Percentiles rank a stretch among this genome's conserved stretches.
These are phyloP conservation scores for Candida morakotiae DNA, from an alignment of 805 yeast genomes.

Conservation along the genomic window DNA sequence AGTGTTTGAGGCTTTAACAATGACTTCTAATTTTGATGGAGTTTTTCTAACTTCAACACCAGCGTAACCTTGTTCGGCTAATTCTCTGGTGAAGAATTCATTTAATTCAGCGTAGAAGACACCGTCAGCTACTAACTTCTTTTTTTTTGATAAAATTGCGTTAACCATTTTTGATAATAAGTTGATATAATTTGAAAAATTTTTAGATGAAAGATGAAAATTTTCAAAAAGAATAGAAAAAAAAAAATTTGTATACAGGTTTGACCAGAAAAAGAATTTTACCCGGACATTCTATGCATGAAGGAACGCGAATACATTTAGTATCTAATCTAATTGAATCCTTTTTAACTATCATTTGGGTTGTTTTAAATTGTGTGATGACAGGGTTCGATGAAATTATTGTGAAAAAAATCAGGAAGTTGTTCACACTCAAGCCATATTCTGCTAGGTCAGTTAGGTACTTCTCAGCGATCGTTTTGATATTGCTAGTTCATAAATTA, in stretches of 20 bases:
- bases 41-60: conserved; percentile 99
- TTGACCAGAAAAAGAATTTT: background rate
- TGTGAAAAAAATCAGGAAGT: too few species aligned
- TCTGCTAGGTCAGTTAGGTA: too few species aligned
- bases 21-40: conserved; percentile 96
- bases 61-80: conserved; percentile 99
- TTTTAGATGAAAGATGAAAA: background rate
- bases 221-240: background rate
- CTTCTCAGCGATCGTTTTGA: too few species aligned
- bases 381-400: too few species aligned
- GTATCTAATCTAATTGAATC: too few species aligned
- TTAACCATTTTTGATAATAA: conserved; percentile 20
- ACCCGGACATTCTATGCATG: conserved; percentile 1
- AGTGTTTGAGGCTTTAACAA: conserved; percentile 98
- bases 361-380: too few species aligned
- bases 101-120: conserved; percentile 99
- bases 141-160: conserved; percentile 81
- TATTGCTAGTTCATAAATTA: too few species aligned
- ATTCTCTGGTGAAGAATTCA: conserved; percentile 99
- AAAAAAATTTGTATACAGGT: too few species aligned
- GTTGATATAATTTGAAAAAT: conserved; percentile 1
- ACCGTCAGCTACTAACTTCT: conserved; percentile 99
- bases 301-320: too few species aligned
- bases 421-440: too few species aligned
- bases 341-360: too few species aligned